Conservation (phyloP, 2,329 filamentous ascomycete genomes). For the Mycosphaerella sp. region DNA sequence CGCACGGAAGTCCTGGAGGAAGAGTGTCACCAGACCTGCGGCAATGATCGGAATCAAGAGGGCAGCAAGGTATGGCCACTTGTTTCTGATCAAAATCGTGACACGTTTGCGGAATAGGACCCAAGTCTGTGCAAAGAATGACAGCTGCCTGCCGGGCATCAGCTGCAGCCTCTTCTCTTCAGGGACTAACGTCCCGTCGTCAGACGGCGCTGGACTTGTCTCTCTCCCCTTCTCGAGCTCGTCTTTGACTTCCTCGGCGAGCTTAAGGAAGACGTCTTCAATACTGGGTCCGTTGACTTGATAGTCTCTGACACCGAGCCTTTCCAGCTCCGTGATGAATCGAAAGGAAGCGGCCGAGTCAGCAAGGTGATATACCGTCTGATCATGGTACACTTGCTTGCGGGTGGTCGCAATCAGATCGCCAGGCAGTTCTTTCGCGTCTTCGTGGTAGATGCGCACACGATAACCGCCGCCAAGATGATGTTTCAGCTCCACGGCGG, state of each 20-base stretch:
- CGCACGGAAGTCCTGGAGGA: slow-evolving; percentile 55
- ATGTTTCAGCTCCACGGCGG: slow-evolving; percentile 80
- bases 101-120: slow-evolving; percentile 73
- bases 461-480: slow-evolving; percentile 76
- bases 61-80: slow-evolving; percentile 67
- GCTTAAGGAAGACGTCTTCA: slow-evolving; percentile 82
- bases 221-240: slow-evolving; percentile 38
- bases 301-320: slow-evolving; percentile 64
- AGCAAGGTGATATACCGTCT: slow-evolving; percentile 65
- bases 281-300: slow-evolving; percentile 84
- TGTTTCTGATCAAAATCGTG: slow-evolving; percentile 72
- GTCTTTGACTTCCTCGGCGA: slow-evolving; percentile 70
- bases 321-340: slow-evolving; percentile 65
- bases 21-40: slow-evolving; percentile 71
- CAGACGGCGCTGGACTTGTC: slow-evolving; percentile 18
- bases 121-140: slow-evolving; percentile 62
- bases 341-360: slow-evolving; percentile 64
- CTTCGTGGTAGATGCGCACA: slow-evolving; percentile 62
- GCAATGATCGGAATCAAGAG: slow-evolving; percentile 73
- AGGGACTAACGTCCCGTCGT: slow-evolving; percentile 16
- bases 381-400: slow-evolving; percentile 56
- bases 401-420: slow-evolving; percentile 23
- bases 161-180: slow-evolving; percentile 34
- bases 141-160: slow-evolving; percentile 65
- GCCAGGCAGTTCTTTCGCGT: slow-evolving; percentile 28